A percentile compares a stretch with the other conserved stretches of the same genome.
phyloP scores from a whole-genome alignment of 1,284 basidiomycete genomes.

The Tremellales sp. region DNA sequence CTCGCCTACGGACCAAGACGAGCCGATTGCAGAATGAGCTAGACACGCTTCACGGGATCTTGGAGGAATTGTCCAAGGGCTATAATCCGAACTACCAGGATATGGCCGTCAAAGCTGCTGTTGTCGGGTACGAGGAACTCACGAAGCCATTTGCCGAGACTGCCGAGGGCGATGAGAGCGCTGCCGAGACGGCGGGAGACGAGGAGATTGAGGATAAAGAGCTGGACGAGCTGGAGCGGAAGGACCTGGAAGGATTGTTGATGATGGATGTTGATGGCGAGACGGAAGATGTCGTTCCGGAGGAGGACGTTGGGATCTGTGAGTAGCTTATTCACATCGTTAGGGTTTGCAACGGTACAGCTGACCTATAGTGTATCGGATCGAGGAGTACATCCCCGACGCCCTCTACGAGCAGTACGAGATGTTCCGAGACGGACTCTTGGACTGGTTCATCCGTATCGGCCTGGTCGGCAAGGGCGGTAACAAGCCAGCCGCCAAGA shows the following conservation, averaged over 20 bases:
- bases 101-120: constrained; percentile 96
- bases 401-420: constrained; percentile 71
- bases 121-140: constrained; percentile 86
- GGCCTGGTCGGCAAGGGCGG: constrained; percentile 55
- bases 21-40: constrained; percentile 69
- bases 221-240: constrained; percentile 62
- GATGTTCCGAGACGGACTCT: constrained; percentile 60
- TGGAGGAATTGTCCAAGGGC: constrained; percentile 71
- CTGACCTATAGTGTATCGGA: neutral
- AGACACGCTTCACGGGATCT: constrained; percentile 73
- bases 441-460: constrained; percentile 64
- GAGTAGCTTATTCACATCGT: constrained; percentile 2
- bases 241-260: constrained; percentile 69
- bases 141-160: constrained; percentile 51
- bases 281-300: constrained; percentile 19
- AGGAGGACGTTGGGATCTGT: constrained; percentile 19
- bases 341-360: constrained; percentile 1
- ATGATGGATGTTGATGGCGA: constrained; percentile 64
- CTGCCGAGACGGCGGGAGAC: constrained; percentile 21
- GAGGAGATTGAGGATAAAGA: constrained; percentile 52
- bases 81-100: constrained; percentile 98
- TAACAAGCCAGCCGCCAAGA: constrained; percentile 9
- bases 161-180: constrained; percentile 48
- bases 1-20: constrained; percentile 68
- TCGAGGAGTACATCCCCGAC: constrained; percentile 71